phyloP scores from a whole-genome alignment of 78 protist species.

The Dictyostelium citrinum region DNA sequence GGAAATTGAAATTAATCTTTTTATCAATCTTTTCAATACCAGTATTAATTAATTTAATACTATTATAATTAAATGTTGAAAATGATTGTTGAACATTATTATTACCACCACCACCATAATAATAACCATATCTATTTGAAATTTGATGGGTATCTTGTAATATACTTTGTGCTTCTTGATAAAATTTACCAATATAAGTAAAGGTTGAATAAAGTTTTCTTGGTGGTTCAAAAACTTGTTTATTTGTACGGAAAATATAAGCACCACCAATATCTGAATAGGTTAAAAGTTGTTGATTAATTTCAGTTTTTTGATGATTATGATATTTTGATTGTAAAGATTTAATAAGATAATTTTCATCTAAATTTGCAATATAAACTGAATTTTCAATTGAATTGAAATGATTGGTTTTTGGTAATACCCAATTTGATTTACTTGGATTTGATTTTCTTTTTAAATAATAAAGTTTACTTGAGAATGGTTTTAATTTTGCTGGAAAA shows the following conservation, averaged over 20 bases:
- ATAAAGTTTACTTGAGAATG: background rate
- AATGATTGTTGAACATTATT: background rate
- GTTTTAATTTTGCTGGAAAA: background rate
- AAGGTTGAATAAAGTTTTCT: background rate
- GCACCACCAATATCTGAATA: slow-evolving; percentile 30
- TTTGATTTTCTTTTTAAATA: background rate
- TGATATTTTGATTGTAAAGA: background rate
- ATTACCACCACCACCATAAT: background rate
- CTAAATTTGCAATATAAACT: background rate
- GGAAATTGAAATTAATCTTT: background rate
- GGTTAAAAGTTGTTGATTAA: background rate
- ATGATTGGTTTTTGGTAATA: background rate
- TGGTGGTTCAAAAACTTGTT: background rate
- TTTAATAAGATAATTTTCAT: background rate
- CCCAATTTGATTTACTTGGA: background rate
- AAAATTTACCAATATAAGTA: background rate
- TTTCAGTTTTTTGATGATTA: background rate
- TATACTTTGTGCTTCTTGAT: slow-evolving; percentile 1
- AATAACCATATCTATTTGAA: background rate
- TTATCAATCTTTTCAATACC: background rate
- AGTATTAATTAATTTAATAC: background rate
- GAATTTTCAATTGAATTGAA: background rate
- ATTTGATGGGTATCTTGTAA: background rate
- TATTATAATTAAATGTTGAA: background rate
- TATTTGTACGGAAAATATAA: background rate